Percentiles rank a stretch among this genome's conserved stretches.
These are phyloP conservation scores for Candida yuanshanica DNA, from an alignment of 805 yeast species.

Conservation along the genomic window DNA sequence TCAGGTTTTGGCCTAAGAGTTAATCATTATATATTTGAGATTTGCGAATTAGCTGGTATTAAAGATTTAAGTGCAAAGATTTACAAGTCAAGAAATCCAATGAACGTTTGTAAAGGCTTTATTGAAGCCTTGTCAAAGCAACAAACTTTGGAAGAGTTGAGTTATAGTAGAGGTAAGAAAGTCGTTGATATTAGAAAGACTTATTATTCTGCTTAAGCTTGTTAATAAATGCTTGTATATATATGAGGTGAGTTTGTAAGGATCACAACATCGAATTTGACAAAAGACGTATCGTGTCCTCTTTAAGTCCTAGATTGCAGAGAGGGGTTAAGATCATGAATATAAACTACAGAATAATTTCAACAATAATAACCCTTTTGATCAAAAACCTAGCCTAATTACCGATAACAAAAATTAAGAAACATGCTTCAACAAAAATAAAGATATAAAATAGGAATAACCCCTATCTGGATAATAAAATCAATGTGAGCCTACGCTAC, in stretches of 20 bases:
- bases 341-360: no score
- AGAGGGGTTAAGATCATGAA: no score
- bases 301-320: no score
- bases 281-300: no score
- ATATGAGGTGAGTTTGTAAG: neutral
- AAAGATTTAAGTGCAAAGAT: conserved; percentile 90
- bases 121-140: conserved; percentile 82
- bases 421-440: no score
- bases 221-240: neutral
- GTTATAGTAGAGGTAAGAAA: conserved; percentile 90
- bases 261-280: no score
- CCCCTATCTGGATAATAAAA: no score
- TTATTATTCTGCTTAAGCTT: conserved; percentile 55
- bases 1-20: conserved; percentile 93
- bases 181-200: conserved; percentile 87
- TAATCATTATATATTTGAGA: conserved; percentile 82
- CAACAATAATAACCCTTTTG: no score
- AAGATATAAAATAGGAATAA: no score
- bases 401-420: no score
- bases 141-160: conserved; percentile 78
- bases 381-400: no score
- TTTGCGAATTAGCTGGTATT: conserved; percentile 91
- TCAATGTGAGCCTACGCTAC: no score
- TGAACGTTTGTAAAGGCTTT: conserved; percentile 90
- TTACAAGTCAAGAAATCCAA: conserved; percentile 85